Percentiles rank a stretch among this genome's conserved stretches.
Conservation (phyloP, 495 filamentous ascomycete species). For the Xylaria telfairii region DNA sequence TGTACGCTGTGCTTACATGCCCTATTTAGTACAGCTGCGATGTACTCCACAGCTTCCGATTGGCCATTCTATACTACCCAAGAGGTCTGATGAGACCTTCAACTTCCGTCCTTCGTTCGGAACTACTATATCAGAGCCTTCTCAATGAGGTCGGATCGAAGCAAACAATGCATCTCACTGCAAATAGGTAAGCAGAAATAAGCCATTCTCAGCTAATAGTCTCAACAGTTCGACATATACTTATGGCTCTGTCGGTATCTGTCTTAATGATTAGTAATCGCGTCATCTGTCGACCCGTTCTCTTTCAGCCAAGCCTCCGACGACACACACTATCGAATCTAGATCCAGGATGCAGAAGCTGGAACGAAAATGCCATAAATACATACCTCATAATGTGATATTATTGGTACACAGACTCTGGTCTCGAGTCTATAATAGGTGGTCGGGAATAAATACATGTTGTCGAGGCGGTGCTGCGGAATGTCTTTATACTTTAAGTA, state of each 20-base stretch:
- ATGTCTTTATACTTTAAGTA: not conserved
- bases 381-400: not conserved
- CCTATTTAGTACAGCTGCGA: not conserved
- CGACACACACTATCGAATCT: not conserved
- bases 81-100: not conserved
- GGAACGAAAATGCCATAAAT: not conserved
- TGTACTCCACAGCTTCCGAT: constrained; percentile 5
- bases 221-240: not conserved
- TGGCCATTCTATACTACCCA: not conserved
- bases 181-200: not conserved
- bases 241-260: no score
- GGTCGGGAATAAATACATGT: not conserved
- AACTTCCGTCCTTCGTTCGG: not conserved
- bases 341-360: not conserved
- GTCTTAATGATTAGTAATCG: not conserved
- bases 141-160: not conserved
- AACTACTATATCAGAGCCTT: not conserved
- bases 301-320: not conserved
- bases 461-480: not conserved
- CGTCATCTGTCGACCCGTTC: no score
- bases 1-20: not conserved
- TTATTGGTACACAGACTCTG: not conserved
- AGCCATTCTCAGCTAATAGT: not conserved
- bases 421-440: not conserved
- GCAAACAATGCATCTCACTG: not conserved